Evolutionary conservation across 2,329 filamentous ascomycete genomes (phyloP).

Genomic region (Xylaria sp.): DNA sequence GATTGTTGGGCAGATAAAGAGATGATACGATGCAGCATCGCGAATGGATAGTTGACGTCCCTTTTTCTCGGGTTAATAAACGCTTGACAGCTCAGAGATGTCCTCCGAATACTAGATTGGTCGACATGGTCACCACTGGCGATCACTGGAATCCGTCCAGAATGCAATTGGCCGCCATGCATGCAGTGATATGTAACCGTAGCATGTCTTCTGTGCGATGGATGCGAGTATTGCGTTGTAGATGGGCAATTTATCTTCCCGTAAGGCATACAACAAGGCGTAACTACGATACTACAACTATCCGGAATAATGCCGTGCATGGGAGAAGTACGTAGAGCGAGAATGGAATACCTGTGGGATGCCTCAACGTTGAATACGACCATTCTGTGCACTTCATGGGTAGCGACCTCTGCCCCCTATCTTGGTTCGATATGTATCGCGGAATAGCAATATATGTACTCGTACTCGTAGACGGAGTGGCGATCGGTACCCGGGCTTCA

Average conservation of each 20-base stretch:
- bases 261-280: neutral
- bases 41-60: neutral
- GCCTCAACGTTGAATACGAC: neutral
- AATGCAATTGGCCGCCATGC: neutral
- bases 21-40: no score
- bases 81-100: neutral
- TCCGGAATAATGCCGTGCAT: neutral
- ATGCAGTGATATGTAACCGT: neutral
- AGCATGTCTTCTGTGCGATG: neutral
- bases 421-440: neutral
- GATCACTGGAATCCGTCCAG: neutral
- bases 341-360: neutral
- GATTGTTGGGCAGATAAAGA: no score
- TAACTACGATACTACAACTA: no score
- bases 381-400: neutral
- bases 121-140: neutral
- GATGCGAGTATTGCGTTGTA: neutral
- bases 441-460: no score
- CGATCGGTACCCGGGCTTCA: neutral
- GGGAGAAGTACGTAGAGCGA: neutral
- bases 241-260: neutral
- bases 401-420: neutral
- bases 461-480: neutral
- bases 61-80: neutral
- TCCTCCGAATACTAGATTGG: neutral